Evolutionary conservation across 2,329 filamentous ascomycete species (phyloP).

Genomic region (Amphichorda felina): DNA sequence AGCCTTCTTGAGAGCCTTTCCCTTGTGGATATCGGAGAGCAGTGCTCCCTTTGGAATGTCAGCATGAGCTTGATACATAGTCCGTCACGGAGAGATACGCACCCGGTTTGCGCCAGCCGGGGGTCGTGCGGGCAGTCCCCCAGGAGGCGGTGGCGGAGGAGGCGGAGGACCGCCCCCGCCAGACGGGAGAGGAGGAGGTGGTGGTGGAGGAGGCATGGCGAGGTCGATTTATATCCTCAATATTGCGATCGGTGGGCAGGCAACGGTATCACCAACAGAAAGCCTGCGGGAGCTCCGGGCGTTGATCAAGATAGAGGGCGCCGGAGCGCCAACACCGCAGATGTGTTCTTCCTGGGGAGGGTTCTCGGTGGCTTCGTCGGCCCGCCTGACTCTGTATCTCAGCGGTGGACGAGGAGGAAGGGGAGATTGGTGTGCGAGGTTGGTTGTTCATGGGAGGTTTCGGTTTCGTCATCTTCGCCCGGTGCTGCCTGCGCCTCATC

Average conservation of each 20-base stretch:
- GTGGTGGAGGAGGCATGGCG: slow-evolving; percentile 41
- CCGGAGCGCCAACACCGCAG: no score
- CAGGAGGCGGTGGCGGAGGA: slow-evolving; percentile 49
- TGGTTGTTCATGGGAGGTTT: slow-evolving; percentile 7
- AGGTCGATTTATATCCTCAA: no score
- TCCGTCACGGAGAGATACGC: slow-evolving; percentile 16
- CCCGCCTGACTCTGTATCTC: no score
- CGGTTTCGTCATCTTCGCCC: slow-evolving; percentile 6
- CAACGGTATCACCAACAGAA: no score
- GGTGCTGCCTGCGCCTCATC: no score
- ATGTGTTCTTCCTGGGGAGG: no score
- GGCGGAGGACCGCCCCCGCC: slow-evolving; percentile 50
- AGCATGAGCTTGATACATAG: slow-evolving; percentile 1
- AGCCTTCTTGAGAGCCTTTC: slow-evolving; percentile 67
- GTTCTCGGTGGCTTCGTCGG: no score
- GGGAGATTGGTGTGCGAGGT: not conserved
- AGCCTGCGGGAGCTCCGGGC: no score
- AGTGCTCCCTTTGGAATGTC: slow-evolving; percentile 57
- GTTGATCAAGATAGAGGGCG: no score
- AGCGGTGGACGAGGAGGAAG: no score
- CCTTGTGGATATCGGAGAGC: slow-evolving; percentile 78
- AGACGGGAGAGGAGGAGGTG: slow-evolving; percentile 60
- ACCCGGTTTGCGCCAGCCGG: slow-evolving; percentile 50
- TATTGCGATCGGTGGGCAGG: no score
- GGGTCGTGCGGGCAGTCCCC: slow-evolving; percentile 44